Evolutionary conservation across 805 yeast species (phyloP).

Genomic region (Starmerella bombi): DNA sequence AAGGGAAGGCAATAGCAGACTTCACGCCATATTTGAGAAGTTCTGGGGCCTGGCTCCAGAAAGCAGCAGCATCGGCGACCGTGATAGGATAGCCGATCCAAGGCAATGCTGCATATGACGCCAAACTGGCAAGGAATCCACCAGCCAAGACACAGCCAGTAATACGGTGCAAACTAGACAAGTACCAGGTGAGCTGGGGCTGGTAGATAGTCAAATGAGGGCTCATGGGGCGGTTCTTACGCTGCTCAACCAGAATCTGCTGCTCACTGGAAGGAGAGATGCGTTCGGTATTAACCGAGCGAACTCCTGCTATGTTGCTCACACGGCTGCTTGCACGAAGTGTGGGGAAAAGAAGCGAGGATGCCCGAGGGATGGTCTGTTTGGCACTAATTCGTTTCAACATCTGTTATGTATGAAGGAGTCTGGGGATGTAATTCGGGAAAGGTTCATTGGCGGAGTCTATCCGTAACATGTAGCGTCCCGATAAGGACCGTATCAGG

Average conservation of each 20-base stretch:
- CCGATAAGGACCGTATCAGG: no score
- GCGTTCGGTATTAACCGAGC: conserved; percentile 30
- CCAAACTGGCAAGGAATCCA: conserved; percentile 64
- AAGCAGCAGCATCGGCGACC: conserved; percentile 38
- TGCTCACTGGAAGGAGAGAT: conserved; percentile 54
- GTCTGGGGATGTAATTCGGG: background rate
- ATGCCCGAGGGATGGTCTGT: conserved; percentile 2
- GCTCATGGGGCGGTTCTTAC: conserved; percentile 76
- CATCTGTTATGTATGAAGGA: background rate
- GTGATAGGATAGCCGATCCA: conserved; percentile 45
- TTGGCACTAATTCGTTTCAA: background rate
- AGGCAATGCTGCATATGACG: conserved; percentile 59
- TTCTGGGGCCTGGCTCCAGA: conserved; percentile 52
- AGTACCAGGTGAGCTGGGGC: conserved; percentile 74
- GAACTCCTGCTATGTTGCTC: conserved; percentile 1
- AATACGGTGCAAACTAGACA: conserved; percentile 76
- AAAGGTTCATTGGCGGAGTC: background rate
- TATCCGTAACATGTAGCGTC: background rate
- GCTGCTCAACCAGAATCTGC: conserved; percentile 60
- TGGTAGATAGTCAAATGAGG: conserved; percentile 85
- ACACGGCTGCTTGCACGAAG: background rate
- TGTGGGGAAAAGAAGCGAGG: conserved; percentile 6
- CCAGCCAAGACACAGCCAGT: conserved; percentile 74
- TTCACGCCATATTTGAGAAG: conserved; percentile 51
- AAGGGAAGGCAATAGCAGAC: conserved; percentile 63